These are phyloP conservation scores for Bolboschoenus planiculmis DNA, from an alignment of 176 grass and related monocot genomes.

Conservation along the genomic window DNA sequence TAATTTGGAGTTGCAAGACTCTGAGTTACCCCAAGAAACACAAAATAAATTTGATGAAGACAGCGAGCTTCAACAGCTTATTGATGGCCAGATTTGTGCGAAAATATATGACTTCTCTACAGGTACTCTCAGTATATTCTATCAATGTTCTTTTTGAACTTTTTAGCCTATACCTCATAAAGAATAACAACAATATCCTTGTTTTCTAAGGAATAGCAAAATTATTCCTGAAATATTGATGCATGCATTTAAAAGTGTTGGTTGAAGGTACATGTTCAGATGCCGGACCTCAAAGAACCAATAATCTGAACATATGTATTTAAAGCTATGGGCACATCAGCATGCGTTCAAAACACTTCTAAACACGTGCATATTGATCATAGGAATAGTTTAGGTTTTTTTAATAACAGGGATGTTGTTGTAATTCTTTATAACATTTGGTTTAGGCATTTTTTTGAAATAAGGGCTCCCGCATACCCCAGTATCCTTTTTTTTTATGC, in stretches of 20 bases:
- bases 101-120: conserved; percentile 71
- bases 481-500: too few species aligned
- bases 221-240: not conserved
- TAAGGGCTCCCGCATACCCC: too few species aligned
- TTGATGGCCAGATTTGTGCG: conserved; percentile 72
- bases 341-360: not conserved
- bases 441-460: too few species aligned
- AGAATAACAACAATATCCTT: not conserved
- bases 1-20: conserved; percentile 45
- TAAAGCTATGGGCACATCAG: not conserved
- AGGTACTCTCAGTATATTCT: conserved; percentile 20
- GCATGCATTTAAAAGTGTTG: not conserved
- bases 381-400: too few species aligned
- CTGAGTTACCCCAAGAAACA: conserved; percentile 60
- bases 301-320: not conserved
- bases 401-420: too few species aligned
- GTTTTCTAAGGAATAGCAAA: not conserved
- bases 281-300: not conserved
- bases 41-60: conserved; percentile 63
- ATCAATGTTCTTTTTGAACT: not conserved
- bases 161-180: not conserved
- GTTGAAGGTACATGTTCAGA: not conserved
- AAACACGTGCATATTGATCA: too few species aligned
- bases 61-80: conserved; percentile 82
- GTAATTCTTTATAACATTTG: too few species aligned